A percentile compares a stretch with the other conserved stretches of the same genome.
These are phyloP conservation scores for Brettanomyces anomalus DNA, from an alignment of 805 yeast genomes.

Conservation along the genomic window DNA sequence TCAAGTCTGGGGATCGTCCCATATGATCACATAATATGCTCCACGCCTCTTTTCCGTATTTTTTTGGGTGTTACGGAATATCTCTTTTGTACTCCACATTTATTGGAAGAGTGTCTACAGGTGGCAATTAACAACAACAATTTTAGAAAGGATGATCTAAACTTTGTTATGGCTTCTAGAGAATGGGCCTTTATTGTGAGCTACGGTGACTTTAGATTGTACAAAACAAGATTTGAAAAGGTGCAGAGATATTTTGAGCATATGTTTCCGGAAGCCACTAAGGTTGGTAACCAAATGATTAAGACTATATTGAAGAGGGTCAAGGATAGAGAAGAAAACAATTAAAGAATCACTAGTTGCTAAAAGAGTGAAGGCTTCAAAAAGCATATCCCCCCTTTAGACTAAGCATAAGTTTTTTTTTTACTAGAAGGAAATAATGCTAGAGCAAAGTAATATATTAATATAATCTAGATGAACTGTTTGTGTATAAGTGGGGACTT, in stretches of 20 bases:
- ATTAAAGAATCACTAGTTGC: neutral
- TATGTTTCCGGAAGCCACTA: conserved; percentile 82
- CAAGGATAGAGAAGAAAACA: conserved; percentile 14
- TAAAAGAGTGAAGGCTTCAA: no score
- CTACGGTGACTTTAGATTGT: conserved; percentile 64
- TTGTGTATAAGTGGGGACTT: no score
- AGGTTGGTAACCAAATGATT: conserved; percentile 90
- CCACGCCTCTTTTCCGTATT: conserved; percentile 88
- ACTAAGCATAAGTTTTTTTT: no score
- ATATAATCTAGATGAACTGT: no score
- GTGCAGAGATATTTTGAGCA: conserved; percentile 81
- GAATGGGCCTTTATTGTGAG: conserved; percentile 79
- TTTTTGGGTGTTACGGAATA: conserved; percentile 93
- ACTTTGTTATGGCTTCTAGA: conserved; percentile 86
- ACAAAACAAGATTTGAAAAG: conserved; percentile 61
- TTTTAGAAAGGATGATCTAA: conserved; percentile 84
- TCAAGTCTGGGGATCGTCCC: conserved; percentile 76
- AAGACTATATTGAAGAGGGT: conserved; percentile 49
- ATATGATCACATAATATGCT: conserved; percentile 93
- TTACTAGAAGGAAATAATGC: no score
- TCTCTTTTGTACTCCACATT: conserved; percentile 72
- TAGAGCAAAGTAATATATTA: no score
- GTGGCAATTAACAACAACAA: conserved; percentile 59
- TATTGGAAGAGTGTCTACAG: conserved; percentile 71
- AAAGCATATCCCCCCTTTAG: no score